These are phyloP conservation scores for Gonium pectorale DNA, from an alignment of 139 green algal genomes.

Conservation along the genomic window DNA sequence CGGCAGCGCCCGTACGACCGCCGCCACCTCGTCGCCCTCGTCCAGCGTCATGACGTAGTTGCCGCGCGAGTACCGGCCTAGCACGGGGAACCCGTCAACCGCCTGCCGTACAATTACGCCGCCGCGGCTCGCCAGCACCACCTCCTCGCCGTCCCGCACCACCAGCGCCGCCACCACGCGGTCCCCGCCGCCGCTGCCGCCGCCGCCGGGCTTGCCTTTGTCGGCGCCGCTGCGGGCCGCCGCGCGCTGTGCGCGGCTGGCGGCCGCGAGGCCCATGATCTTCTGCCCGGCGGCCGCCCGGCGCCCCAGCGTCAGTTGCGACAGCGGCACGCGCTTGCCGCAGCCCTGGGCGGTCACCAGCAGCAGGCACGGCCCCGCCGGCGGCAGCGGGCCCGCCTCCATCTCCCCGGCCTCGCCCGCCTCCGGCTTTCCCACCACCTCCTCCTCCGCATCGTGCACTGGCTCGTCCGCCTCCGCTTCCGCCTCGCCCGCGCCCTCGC, in stretches of 20 bases:
- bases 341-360: slow-evolving; percentile 51
- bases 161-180: slow-evolving; percentile 1
- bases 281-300: slow-evolving; percentile 48
- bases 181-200: neutral
- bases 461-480: neutral
- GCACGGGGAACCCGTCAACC: neutral
- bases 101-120: slow-evolving; percentile 18
- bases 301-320: slow-evolving; percentile 47
- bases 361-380: slow-evolving; percentile 58
- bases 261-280: neutral
- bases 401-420: neutral
- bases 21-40: slow-evolving; percentile 16
- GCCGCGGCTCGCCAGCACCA: slow-evolving; percentile 1
- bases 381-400: neutral
- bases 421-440: neutral
- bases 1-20: neutral
- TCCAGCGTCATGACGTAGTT: slow-evolving; percentile 18
- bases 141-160: slow-evolving; percentile 38
- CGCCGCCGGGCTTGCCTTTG: neutral
- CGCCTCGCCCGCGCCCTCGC: neutral
- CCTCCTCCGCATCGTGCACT: neutral
- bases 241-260: neutral
- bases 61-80: neutral
- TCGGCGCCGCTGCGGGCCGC: neutral
- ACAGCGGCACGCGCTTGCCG: slow-evolving; percentile 66